Evolutionary conservation across 2,329 filamentous ascomycete genomes (phyloP).

Genomic region (Dactylellina leptospora): DNA sequence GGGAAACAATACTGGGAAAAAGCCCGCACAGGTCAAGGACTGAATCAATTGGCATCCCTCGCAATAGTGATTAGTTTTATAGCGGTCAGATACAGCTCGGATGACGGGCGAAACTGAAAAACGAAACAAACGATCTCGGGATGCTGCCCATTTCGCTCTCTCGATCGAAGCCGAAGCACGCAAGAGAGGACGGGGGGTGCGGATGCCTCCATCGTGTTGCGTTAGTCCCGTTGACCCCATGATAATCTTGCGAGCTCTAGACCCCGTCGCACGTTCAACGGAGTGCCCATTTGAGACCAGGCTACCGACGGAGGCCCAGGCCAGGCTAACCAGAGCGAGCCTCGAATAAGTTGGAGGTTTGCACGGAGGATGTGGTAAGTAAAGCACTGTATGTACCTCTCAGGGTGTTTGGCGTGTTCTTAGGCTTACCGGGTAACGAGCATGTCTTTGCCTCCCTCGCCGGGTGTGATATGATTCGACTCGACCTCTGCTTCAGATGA

Average conservation of each 20-base stretch:
- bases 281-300: conserved; percentile 41
- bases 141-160: conserved; percentile 5
- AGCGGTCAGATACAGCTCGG: conserved; percentile 27
- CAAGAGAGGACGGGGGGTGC: conserved; percentile 24
- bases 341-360: not conserved
- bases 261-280: conserved; percentile 32
- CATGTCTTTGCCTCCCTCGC: conserved; percentile 32
- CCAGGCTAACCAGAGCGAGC: conserved; percentile 8
- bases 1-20: not conserved
- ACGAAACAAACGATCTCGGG: conserved; percentile 22
- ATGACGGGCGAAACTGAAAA: conserved; percentile 15
- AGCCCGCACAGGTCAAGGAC: conserved; percentile 15
- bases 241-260: conserved; percentile 48
- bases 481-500: conserved; percentile 3
- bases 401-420: not conserved
- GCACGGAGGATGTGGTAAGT: not conserved
- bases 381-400: conserved; percentile 4
- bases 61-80: conserved; percentile 27
- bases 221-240: conserved; percentile 51
- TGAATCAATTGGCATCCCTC: not conserved
- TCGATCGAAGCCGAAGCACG: conserved; percentile 24
- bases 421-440: conserved; percentile 47
- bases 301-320: conserved; percentile 30
- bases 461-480: conserved; percentile 20
- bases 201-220: conserved; percentile 48